Evolutionary conservation across 441 rosid genomes (phyloP).

Genomic region (Pelargonium fulgidum): DNA sequence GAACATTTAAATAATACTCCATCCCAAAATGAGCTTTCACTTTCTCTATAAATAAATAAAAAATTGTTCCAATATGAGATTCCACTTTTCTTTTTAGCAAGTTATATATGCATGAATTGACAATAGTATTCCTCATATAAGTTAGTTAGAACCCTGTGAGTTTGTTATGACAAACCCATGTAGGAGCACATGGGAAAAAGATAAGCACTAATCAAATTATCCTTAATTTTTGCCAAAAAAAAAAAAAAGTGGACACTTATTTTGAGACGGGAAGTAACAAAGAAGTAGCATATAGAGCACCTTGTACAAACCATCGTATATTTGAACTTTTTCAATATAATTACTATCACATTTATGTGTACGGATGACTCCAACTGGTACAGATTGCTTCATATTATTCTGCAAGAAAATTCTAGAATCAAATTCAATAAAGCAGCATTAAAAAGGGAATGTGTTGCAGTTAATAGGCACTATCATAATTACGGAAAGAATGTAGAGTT

Average conservation of each 20-base stretch:
- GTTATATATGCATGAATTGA: too few species aligned
- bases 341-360: slow-evolving; percentile 24
- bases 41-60: too few species aligned
- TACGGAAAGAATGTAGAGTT: neutral
- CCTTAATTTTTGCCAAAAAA: too few species aligned
- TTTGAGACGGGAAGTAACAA: too few species aligned
- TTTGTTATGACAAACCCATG: too few species aligned
- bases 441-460: neutral
- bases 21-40: too few species aligned
- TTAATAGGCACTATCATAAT: slow-evolving; percentile 2
- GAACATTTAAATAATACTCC: neutral
- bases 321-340: slow-evolving; percentile 23
- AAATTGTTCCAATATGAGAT: too few species aligned
- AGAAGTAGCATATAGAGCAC: slow-evolving; percentile 20
- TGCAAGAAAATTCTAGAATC: slow-evolving; percentile 19
- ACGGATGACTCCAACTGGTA: slow-evolving; percentile 42
- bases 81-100: too few species aligned
- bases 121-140: too few species aligned
- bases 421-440: neutral
- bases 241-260: neutral
- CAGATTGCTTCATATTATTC: slow-evolving; percentile 33
- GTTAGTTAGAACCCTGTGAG: too few species aligned
- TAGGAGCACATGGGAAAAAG: too few species aligned
- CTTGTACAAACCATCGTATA: slow-evolving; percentile 47
- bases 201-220: too few species aligned